Conservation (phyloP, 106 monocot species). For the Dendrobium officinale region DNA sequence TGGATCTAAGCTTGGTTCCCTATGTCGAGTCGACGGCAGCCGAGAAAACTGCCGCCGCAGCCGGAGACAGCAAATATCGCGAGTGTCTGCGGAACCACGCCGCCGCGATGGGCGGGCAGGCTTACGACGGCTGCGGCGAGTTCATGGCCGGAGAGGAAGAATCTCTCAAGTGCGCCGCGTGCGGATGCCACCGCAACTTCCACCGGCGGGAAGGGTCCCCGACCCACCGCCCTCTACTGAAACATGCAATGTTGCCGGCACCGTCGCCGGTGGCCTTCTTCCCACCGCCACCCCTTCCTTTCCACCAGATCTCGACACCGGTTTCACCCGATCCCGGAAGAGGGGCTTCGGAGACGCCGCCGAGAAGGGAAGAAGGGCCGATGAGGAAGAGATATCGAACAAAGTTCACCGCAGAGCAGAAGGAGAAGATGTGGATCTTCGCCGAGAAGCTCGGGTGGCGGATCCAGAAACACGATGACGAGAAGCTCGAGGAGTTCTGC, state of each 20-base stretch:
- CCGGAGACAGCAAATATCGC: constrained; percentile 15
- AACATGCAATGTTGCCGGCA: no score
- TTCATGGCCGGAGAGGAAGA: constrained; percentile 39
- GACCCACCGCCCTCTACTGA: constrained; percentile 30
- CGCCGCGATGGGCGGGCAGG: constrained; percentile 49
- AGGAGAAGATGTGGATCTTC: constrained; percentile 78
- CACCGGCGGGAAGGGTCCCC: constrained; percentile 48
- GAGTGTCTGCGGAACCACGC: constrained; percentile 60
- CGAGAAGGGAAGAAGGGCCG: constrained; percentile 15
- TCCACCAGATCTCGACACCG: constrained; percentile 8
- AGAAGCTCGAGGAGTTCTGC: constrained; percentile 58
- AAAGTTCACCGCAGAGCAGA: constrained; percentile 44
- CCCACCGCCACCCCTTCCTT: constrained; percentile 8
- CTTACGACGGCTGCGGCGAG: constrained; percentile 42
- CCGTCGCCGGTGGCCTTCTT: constrained; percentile 8
- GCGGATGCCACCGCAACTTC: constrained; percentile 65
- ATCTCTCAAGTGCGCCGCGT: constrained; percentile 52
- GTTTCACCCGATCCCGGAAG: constrained; percentile 3
- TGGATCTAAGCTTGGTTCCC: constrained; percentile 42
- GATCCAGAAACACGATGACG: constrained; percentile 64
- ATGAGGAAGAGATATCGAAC: constrained; percentile 11
- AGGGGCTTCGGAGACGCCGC: constrained; percentile 48
- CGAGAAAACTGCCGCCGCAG: background rate
- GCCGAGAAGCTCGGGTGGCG: constrained; percentile 83
- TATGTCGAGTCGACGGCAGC: constrained; percentile 7